A percentile compares a stretch with the other conserved stretches of the same genome.
These are phyloP conservation scores for Zygosaccharomyces sapae DNA, from an alignment of 1,139 yeast genomes.

Conservation along the genomic window DNA sequence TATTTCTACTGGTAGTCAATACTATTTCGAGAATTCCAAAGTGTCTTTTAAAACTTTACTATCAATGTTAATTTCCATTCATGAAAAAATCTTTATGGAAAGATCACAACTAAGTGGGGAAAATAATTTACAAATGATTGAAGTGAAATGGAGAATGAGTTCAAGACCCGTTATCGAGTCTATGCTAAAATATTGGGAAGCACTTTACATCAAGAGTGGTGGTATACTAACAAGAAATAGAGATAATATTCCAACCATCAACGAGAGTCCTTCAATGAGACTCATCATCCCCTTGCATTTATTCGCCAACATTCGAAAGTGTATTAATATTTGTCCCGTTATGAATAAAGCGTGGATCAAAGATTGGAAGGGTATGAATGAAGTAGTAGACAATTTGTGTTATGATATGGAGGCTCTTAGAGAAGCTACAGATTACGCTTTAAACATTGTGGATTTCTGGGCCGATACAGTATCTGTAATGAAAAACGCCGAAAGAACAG, in stretches of 20 bases:
- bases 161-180: slow-evolving; percentile 53
- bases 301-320: slow-evolving; percentile 59
- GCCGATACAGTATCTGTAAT: slow-evolving; percentile 59
- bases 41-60: slow-evolving; percentile 57
- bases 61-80: slow-evolving; percentile 65
- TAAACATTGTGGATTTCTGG: slow-evolving; percentile 65
- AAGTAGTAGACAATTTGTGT: slow-evolving; percentile 39
- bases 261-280: slow-evolving; percentile 53
- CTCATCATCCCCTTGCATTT: slow-evolving; percentile 60
- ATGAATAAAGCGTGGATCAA: slow-evolving; percentile 55
- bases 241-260: slow-evolving; percentile 42
- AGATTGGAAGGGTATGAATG: slow-evolving; percentile 64
- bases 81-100: slow-evolving; percentile 61
- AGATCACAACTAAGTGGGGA: slow-evolving; percentile 39
- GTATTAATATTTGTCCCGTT: slow-evolving; percentile 55
- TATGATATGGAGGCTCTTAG: slow-evolving; percentile 47
- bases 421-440: slow-evolving; percentile 54
- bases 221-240: slow-evolving; percentile 55
- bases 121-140: slow-evolving; percentile 38
- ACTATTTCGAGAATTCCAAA: slow-evolving; percentile 37
- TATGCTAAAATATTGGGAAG: slow-evolving; percentile 62
- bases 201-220: slow-evolving; percentile 53
- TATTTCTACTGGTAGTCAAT: slow-evolving; percentile 44
- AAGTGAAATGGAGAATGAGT: slow-evolving; percentile 58
- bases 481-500: slow-evolving; percentile 58